phyloP scores from a whole-genome alignment of 1,284 basidiomycete genomes.

The Apiotrichum domesticum region DNA sequence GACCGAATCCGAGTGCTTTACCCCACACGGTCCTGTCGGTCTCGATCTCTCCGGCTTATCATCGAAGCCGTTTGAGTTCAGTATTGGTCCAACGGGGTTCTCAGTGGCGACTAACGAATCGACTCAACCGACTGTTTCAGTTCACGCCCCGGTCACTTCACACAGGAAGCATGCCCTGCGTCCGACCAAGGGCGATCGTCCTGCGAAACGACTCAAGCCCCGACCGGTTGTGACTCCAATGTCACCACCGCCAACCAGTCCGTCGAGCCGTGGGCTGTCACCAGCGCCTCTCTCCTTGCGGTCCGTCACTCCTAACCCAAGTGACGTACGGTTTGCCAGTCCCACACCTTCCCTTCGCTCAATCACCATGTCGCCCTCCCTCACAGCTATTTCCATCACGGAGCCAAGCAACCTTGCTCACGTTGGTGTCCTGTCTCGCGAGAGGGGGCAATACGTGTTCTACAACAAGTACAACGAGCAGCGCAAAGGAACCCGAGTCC shows the following conservation, averaged over 20 bases:
- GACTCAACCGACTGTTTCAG: background rate
- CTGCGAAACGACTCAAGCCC: background rate
- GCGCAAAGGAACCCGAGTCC: slow-evolving; percentile 5
- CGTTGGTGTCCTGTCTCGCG: slow-evolving; percentile 27
- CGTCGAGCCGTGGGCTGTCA: background rate
- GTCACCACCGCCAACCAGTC: slow-evolving; percentile 3
- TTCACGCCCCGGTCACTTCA: background rate
- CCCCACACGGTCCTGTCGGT: background rate
- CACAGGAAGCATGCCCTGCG: no score
- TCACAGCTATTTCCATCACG: background rate
- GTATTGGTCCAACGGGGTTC: slow-evolving; percentile 27
- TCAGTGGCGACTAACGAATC: slow-evolving; percentile 2
- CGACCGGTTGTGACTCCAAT: background rate
- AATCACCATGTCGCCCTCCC: slow-evolving; percentile 8
- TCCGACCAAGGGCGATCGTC: background rate
- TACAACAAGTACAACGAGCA: slow-evolving; percentile 14
- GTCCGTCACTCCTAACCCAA: background rate
- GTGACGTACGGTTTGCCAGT: background rate
- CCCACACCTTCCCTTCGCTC: slow-evolving; percentile 9
- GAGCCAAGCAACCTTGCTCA: slow-evolving; percentile 8
- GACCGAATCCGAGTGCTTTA: background rate
- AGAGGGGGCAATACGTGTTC: slow-evolving; percentile 26
- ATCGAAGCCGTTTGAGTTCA: slow-evolving; percentile 24
- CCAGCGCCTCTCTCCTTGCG: background rate
- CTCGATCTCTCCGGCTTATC: background rate